Base-by-base conservation (phyloP, 371 early-diverging fungal genomes). In the Synchytrium microbalum region DNA sequence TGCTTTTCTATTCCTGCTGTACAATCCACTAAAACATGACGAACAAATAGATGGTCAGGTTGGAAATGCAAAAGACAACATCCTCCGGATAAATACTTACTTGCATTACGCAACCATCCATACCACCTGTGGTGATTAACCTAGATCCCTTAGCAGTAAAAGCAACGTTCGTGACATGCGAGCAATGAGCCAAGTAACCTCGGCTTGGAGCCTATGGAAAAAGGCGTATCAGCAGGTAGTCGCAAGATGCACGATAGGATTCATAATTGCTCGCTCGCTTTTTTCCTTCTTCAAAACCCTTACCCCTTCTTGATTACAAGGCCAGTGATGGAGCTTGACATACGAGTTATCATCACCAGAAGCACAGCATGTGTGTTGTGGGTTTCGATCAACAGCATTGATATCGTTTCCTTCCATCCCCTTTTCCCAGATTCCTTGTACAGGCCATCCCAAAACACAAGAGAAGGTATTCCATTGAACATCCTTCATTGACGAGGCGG, bases 71-170 rank as follows among this genome's bases (percentile, higher is more conserved):
- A n/a, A n/a, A n/a, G n/a, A n/a, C n/a, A n/a, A n/a, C n/a, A n/a
- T n/a, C n/a, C n/a, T n/a, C n/a, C n/a, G n/a, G n/a, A n/a, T n/a
- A n/a, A n/a, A 38, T 19, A 19, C 32, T 10, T 54, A 65, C 66
- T 60, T 71, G 68, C 60, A 71, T 65, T 8, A 66, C 46, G 33
- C 69, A 71, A 8, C 72, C 72, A 57, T 75, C 75, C 53, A 61
- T n/a, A 10, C 75, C 71, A 32, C 75, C 75, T 14, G 65, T 61
- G 2, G 64, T 62, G 3, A 72, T 26, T 31, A 68, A n/a, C 38
- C 60, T 30, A 10, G 31, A 55, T 0, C 71, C 72, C n/a, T 59
- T 63, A 2, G 28, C 8, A 1, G 68, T 61, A 38, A 72, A 72
- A 5, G 30, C 23, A 26, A 70, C 67, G 16, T 67, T 64, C 0